Percentiles rank a stretch among this genome's conserved stretches.
These are phyloP conservation scores for Mesostigma viride DNA, from an alignment of 139 green algal genomes.

Conservation along the genomic window DNA sequence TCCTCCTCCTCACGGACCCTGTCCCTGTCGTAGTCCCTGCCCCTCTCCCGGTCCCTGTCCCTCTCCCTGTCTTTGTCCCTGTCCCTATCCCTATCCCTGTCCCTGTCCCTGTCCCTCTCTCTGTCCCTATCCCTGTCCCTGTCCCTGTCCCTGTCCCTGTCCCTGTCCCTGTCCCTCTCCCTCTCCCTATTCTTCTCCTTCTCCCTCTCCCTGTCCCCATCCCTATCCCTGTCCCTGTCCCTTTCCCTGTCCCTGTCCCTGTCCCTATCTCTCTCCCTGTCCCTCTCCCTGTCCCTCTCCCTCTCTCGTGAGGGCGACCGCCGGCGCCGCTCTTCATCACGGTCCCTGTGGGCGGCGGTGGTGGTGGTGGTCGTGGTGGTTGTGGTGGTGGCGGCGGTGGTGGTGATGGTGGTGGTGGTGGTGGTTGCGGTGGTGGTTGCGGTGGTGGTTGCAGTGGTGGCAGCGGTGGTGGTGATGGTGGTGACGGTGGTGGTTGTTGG, in stretches of 20 bases:
- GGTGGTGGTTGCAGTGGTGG: no score
- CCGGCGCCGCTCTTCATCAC: neutral
- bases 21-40: neutral
- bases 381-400: no score
- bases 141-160: neutral
- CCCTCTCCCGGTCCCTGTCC: no score
- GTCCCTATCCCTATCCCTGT: no score
- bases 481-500: no score
- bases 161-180: neutral
- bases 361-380: no score
- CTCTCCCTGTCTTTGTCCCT: no score
- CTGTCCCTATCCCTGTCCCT: conserved; percentile 2
- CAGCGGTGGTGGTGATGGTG: no score
- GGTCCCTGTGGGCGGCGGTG: no score
- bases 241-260: conserved; percentile 7
- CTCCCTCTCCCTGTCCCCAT: conserved; percentile 7
- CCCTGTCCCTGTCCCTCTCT: conserved; percentile 5
- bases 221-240: conserved; percentile 16
- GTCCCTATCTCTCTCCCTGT: neutral
- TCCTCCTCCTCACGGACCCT: conserved; percentile 8
- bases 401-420: no score
- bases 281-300: neutral
- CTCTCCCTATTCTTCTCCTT: neutral
- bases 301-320: neutral
- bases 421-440: no score